Percentiles rank a stretch among this genome's conserved stretches.
Evolutionary conservation across 305 asterid genomes (phyloP).

Genomic region (Solanum aculeatissimum): DNA sequence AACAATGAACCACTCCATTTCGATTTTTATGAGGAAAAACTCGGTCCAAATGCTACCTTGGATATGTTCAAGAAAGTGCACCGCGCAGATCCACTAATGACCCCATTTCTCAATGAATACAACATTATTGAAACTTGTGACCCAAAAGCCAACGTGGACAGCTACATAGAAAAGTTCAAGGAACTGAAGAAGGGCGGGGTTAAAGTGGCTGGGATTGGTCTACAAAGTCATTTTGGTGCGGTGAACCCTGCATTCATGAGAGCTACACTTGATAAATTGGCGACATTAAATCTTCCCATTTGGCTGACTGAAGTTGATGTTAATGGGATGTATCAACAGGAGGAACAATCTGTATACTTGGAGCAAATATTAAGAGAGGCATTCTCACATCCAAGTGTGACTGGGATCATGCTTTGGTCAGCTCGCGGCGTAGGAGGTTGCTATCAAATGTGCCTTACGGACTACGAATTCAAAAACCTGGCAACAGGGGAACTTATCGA

Average conservation of each 20-base stretch:
- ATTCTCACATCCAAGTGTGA: constrained; percentile 32
- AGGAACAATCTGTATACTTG: constrained; percentile 19
- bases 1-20: constrained; percentile 70
- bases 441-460: constrained; percentile 36
- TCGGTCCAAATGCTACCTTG: constrained; percentile 54
- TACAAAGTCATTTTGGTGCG: constrained; percentile 51
- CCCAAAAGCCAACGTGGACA: constrained; percentile 41
- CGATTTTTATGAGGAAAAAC: constrained; percentile 43
- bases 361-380: constrained; percentile 33
- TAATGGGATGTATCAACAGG: constrained; percentile 18
- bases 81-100: constrained; percentile 45
- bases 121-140: constrained; percentile 76
- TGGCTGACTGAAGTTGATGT: constrained; percentile 88
- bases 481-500: constrained; percentile 32
- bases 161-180: constrained; percentile 26
- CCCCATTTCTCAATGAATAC: constrained; percentile 59
- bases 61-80: constrained; percentile 42
- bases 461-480: constrained; percentile 15
- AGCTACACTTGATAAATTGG: constrained; percentile 54
- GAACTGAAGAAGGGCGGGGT: constrained; percentile 43
- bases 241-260: constrained; percentile 61
- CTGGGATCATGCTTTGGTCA: constrained; percentile 34
- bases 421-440: constrained; percentile 18
- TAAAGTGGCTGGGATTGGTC: constrained; percentile 51
- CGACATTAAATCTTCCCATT: constrained; percentile 53